Base-by-base conservation (phyloP, 805 yeast species). In the Schwanniomyces vanrijiae region DNA sequence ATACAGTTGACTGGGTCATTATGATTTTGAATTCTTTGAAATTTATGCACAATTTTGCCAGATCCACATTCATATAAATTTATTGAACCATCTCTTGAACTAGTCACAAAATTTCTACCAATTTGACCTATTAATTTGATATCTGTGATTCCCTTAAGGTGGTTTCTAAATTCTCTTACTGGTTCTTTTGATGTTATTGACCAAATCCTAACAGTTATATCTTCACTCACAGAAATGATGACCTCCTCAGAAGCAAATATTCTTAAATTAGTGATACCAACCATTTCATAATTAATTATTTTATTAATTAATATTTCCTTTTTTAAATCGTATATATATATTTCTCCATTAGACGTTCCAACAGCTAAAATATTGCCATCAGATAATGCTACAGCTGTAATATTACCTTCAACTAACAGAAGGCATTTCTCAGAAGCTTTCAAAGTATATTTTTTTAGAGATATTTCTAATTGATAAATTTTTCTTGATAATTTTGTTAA, bases 201-300 rank as follows among this genome's bases (percentile, higher is more conserved):
- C 91, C 92, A 87, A 4, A 88, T 58, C 56, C 82, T 82, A 37
- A 84, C 65, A 44, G 65, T 74, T 65, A 73, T 71, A 62, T 88
- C 95, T 20, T 70, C 60, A 1, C 90, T 86, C 4, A 78, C 71
- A 1, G 86, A 76, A 20, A 86, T 55, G 1, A 82, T 56, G 11
- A 84, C 94, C 55, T 77, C 66, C 3, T 82, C 81, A 13, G 88
- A 81, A 0, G 94, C 89, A 59, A 88, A 86, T 45, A 83, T 75
- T 45, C 49, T 38, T 2, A 78, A 55, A 3, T 69, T 64, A 0
- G 71, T 58, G 1, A 86, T 68, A 2, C 58, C 62, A 4, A 18
- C 25, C 11, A 52, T 46, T 2, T 37, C 20, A 2, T 18, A 39
- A 10, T 26, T 38, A 14, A 29, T 35, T 34, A 51, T 47, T 19